A percentile compares a stretch with the other conserved stretches of the same genome.
Conservation (phyloP, 352 stramenopile genomes). For the Phytophthora ramorum region DNA sequence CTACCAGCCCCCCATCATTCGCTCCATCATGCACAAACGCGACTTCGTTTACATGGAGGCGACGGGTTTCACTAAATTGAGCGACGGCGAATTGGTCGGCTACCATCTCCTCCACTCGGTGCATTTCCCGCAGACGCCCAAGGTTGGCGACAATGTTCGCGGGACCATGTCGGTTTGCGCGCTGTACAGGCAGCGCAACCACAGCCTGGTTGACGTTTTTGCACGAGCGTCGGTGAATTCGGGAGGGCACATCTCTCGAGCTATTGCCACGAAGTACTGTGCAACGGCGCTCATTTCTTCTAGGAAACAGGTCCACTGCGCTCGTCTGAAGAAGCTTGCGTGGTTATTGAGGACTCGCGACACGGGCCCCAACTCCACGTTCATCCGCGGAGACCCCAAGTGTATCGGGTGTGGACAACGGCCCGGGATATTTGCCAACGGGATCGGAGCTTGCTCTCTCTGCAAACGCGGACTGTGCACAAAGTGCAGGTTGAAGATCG, state of each 20-base stretch:
- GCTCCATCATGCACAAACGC: slow-evolving; percentile 40
- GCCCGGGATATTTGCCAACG: slow-evolving; percentile 33
- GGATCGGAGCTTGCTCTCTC: slow-evolving; percentile 32
- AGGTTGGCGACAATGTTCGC: slow-evolving; percentile 48
- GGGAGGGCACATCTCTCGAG: slow-evolving; percentile 50
- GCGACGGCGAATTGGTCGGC: slow-evolving; percentile 54
- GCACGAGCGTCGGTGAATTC: slow-evolving; percentile 45
- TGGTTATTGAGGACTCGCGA: slow-evolving; percentile 42
- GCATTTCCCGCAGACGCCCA: slow-evolving; percentile 52
- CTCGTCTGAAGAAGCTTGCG: slow-evolving; percentile 60
- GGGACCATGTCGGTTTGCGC: slow-evolving; percentile 61
- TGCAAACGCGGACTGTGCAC: slow-evolving; percentile 37
- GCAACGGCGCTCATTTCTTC: slow-evolving; percentile 53
- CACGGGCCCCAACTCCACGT: neutral
- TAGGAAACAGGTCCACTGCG: slow-evolving; percentile 51
- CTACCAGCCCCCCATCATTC: slow-evolving; percentile 32
- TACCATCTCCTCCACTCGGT: slow-evolving; percentile 75
- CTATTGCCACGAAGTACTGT: slow-evolving; percentile 53
- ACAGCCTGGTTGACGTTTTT: slow-evolving; percentile 62
- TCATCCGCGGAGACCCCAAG: slow-evolving; percentile 29
- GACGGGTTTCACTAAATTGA: slow-evolving; percentile 46
- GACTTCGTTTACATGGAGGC: slow-evolving; percentile 50
- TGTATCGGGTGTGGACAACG: slow-evolving; percentile 39
- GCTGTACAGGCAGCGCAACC: slow-evolving; percentile 56
- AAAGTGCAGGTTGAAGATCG: slow-evolving; percentile 27